Base-by-base conservation (phyloP, 345 rosid species). In the Euphorbia peplus region DNA sequence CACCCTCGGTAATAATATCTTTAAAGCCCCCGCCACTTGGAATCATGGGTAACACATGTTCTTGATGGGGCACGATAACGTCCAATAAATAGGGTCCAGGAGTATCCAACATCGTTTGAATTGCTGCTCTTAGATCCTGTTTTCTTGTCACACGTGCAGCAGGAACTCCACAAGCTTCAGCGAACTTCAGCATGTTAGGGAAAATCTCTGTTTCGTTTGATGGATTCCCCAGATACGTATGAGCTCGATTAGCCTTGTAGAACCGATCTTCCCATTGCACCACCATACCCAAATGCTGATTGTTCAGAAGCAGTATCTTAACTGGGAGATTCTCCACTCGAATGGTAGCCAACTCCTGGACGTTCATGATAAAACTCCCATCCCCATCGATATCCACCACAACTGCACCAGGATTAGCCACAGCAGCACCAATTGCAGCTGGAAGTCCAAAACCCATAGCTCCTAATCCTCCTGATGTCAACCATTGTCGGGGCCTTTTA, bases 401-500 rank as follows among this genome's bases (percentile, higher is more conserved):
- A 19, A 86, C 44, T 4, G 96, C 87, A 41, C 74, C 86, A 0
- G 99, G 98, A 41, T 88, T 87, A 0, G 99, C 99, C 13, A 92
- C 97, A 8, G 98, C 89, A 24, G 99, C 98, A 57, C 99, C 99
- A n/a, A 92, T 83, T 0, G 99, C 98, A 73, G 98, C 97, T 3
- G 97, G 99, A 63, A 95, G 78, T 62, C 99, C 99, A 39, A 95
- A 95, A 63, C 99, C 98, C 99, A 92, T 95, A 42, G 98, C 99
- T 15, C 99, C 99, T 15, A 95, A 83, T 2, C 99, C 99, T 5
- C 83, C 93, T 3, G 98, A 92, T 0, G 99, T 85, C 74, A 92
- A 53, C 98, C 96, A 95, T 69, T 92, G 98, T 35, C 91, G 89
- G 18, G 99, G 92, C 63, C 77, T 92, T 69, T 77, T 85, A 73